These are phyloP conservation scores for Beauveria varroae DNA, from an alignment of 2,329 filamentous ascomycete genomes.

Conservation along the genomic window DNA sequence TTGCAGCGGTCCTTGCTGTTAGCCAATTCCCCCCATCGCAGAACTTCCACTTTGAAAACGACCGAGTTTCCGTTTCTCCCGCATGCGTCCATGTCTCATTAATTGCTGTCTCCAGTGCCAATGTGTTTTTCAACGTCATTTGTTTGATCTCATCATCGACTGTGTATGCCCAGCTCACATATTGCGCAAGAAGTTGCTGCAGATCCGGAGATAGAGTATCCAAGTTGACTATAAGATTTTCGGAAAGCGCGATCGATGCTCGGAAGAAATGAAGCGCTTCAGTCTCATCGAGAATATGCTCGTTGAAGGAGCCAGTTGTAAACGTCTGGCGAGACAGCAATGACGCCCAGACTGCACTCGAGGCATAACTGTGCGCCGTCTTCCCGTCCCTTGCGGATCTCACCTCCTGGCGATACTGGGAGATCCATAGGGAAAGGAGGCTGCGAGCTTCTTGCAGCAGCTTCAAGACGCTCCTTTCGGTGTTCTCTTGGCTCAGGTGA, in stretches of 20 bases:
- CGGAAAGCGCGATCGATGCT: conserved; percentile 21
- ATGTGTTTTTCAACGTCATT: not conserved
- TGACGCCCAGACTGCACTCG: conserved; percentile 45
- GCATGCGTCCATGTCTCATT: not conserved
- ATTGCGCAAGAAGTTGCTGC: conserved; percentile 14
- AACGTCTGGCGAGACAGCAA: conserved; percentile 44
- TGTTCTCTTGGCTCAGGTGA: not conserved
- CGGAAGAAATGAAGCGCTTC: conserved; percentile 17
- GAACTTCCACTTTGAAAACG: not conserved
- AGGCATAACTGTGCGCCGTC: conserved; percentile 22
- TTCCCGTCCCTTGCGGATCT: conserved; percentile 28
- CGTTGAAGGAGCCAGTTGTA: not conserved
- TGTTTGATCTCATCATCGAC: conserved; percentile 5
- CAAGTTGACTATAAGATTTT: conserved; percentile 18
- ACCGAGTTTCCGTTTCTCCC: not conserved
- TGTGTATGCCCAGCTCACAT: conserved; percentile 14
- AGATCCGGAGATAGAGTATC: conserved; percentile 8
- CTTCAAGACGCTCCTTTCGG: not conserved
- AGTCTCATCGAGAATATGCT: not conserved
- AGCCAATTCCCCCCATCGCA: not conserved
- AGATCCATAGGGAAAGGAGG: conserved; percentile 43
- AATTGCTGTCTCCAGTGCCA: not conserved
- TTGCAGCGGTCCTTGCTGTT: not conserved
- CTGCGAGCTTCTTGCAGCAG: not conserved
- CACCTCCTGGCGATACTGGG: conserved; percentile 37